A percentile compares a stretch with the other conserved stretches of the same genome.
phyloP scores from a whole-genome alignment of 257 asterid genomes.

The Solanum sitiens region DNA sequence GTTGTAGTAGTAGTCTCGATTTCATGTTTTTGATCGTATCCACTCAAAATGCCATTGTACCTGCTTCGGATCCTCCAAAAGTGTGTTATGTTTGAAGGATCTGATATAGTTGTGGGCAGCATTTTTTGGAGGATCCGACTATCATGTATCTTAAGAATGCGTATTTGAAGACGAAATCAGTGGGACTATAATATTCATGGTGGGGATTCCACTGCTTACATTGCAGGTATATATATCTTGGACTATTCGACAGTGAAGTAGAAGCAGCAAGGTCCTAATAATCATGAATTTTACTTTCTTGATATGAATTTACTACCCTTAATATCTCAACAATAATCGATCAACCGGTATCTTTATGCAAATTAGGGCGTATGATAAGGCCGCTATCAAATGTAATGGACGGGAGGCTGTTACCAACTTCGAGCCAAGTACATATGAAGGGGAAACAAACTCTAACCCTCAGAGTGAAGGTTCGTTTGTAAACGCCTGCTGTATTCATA shows the following conservation, averaged over 20 bases:
- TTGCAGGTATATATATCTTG: slow-evolving; percentile 49
- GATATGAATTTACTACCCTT: slow-evolving; percentile 13
- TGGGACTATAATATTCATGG: slow-evolving; percentile 11
- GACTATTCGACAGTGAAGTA: slow-evolving; percentile 39
- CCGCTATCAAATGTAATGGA: slow-evolving; percentile 61
- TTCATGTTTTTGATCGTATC: background rate
- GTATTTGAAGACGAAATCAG: background rate
- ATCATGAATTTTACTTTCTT: slow-evolving; percentile 14
- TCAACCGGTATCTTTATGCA: slow-evolving; percentile 24
- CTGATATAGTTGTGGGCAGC: background rate
- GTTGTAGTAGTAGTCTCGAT: background rate
- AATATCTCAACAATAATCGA: slow-evolving; percentile 13
- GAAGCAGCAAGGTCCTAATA: slow-evolving; percentile 48
- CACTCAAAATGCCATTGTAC: background rate
- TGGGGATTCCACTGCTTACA: slow-evolving; percentile 25
- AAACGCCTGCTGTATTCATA: background rate
- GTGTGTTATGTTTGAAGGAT: background rate
- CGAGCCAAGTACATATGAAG: slow-evolving; percentile 41
- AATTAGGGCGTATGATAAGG: slow-evolving; percentile 75
- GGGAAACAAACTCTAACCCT: slow-evolving; percentile 13
- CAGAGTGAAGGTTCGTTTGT: slow-evolving; percentile 20
- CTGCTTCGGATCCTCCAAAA: background rate
- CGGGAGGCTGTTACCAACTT: slow-evolving; percentile 75
- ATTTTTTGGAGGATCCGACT: background rate
- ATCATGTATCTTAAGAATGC: background rate